Evolutionary conservation across 768 basidiomycete genomes (phyloP).

Genomic region (Suillus tomentosus): DNA sequence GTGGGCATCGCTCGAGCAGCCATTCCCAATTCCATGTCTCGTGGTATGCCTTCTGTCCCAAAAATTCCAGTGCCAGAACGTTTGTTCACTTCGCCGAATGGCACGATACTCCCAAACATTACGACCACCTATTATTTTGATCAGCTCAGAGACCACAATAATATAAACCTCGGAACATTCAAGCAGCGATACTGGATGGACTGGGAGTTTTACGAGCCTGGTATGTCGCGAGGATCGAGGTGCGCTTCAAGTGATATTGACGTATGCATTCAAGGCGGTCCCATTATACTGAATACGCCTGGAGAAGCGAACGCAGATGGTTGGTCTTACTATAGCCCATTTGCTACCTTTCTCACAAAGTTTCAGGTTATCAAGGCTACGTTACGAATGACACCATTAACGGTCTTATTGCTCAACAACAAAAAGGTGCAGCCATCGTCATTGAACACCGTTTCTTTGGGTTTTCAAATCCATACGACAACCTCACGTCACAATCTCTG

Average conservation of each 20-base stretch:
- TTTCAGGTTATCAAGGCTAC: slow-evolving; percentile 42
- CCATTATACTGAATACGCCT: not conserved
- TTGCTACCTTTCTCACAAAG: not conserved
- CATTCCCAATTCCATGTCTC: not conserved
- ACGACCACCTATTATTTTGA: not conserved
- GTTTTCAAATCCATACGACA: slow-evolving; percentile 63
- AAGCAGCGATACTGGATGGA: slow-evolving; percentile 4
- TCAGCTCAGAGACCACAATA: not conserved
- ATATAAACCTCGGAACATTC: not conserved
- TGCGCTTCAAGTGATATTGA: not conserved
- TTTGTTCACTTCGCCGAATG: not conserved
- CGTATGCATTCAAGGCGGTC: not conserved
- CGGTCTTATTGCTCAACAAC: slow-evolving; percentile 37
- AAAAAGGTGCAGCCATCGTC: slow-evolving; percentile 59
- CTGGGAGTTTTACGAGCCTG: slow-evolving; percentile 3
- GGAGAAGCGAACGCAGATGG: not conserved
- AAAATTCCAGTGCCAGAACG: not conserved
- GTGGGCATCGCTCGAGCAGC: not conserved
- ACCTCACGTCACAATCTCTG: slow-evolving; percentile 61
- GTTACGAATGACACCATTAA: slow-evolving; percentile 65
- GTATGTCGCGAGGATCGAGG: not conserved
- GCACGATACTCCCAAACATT: not conserved
- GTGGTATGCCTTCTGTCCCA: not conserved
- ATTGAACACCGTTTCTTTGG: slow-evolving; percentile 79
- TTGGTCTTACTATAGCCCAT: not conserved